Percentiles rank a stretch among this genome's conserved stretches.
Evolutionary conservation across 2,329 filamentous ascomycete genomes (phyloP).

Genomic region (Zymoseptoria passerinii): DNA sequence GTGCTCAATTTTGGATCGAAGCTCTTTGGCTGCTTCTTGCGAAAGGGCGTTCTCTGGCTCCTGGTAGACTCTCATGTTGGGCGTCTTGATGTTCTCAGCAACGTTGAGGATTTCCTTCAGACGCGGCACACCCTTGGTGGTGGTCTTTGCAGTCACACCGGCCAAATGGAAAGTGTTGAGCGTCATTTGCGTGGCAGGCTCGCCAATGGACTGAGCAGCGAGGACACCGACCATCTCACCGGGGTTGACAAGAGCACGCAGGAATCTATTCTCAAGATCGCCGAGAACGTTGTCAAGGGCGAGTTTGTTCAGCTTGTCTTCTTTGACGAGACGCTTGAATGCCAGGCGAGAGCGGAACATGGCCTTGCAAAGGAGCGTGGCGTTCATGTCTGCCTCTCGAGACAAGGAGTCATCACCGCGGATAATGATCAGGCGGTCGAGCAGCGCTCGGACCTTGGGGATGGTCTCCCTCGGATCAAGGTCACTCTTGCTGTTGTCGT

Average conservation of each 20-base stretch:
- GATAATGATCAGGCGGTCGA: conserved; percentile 74
- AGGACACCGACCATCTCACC: conserved; percentile 99
- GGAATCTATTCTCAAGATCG: conserved; percentile 82
- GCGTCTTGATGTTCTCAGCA: conserved; percentile 96
- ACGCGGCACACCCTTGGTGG: conserved; percentile 96
- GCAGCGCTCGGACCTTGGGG: conserved; percentile 63
- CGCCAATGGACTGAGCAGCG: conserved; percentile 95
- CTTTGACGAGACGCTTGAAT: conserved; percentile 83
- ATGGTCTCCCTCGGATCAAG: conserved; percentile 83
- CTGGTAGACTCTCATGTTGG: conserved; percentile 89
- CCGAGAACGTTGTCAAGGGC: conserved; percentile 89
- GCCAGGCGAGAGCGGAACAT: conserved; percentile 81
- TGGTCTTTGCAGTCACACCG: conserved; percentile 99
- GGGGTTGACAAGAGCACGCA: conserved; percentile 74
- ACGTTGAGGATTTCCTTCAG: conserved; percentile 99
- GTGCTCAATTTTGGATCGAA: conserved; percentile 87
- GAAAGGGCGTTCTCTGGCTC: conserved; percentile 51
- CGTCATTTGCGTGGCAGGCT: conserved; percentile 98
- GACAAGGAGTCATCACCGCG: conserved; percentile 78
- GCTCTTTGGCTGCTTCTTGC: conserved; percentile 72
- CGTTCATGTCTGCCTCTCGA: conserved; percentile 74
- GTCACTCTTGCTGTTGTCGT: conserved; percentile 76
- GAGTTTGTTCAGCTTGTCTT: conserved; percentile 78
- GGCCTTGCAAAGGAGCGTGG: conserved; percentile 86
- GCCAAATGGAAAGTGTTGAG: conserved; percentile 99